A percentile compares a stretch with the other conserved stretches of the same genome.
Evolutionary conservation across 2,329 filamentous ascomycete genomes (phyloP).

Genomic region (Mycosphaerella sp.): DNA sequence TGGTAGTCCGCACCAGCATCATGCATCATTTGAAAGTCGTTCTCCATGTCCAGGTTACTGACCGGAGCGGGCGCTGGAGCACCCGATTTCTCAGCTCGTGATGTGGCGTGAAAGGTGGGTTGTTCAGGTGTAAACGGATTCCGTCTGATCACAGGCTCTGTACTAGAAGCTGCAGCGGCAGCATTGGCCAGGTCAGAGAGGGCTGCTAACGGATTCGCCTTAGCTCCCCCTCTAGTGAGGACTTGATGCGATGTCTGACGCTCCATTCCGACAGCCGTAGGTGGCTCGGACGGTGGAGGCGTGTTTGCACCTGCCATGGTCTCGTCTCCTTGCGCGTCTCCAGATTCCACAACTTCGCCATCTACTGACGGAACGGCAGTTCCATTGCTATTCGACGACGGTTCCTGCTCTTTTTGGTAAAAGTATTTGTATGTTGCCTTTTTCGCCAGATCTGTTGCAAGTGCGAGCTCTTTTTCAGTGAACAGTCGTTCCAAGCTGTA

Average conservation of each 20-base stretch:
- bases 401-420: constrained; percentile 39
- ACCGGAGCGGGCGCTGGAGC: constrained; percentile 44
- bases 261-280: constrained; percentile 49
- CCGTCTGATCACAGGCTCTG: constrained; percentile 22
- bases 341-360: constrained; percentile 28
- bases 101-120: constrained; percentile 42
- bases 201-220: constrained; percentile 45
- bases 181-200: constrained; percentile 51
- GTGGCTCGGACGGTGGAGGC: constrained; percentile 27
- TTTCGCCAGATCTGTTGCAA: constrained; percentile 56
- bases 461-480: constrained; percentile 59
- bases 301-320: constrained; percentile 23
- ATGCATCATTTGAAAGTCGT: constrained; percentile 46
- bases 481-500: constrained; percentile 61
- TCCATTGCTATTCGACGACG: constrained; percentile 24
- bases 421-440: constrained; percentile 54
- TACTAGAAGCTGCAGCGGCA: constrained; percentile 32
- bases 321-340: constrained; percentile 26
- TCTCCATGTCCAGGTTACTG: constrained; percentile 40
- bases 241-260: constrained; percentile 54
- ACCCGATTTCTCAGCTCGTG: constrained; percentile 42
- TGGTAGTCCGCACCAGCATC: constrained; percentile 24
- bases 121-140: constrained; percentile 44
- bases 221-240: constrained; percentile 45
- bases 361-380: constrained; percentile 30